phyloP scores from a whole-genome alignment of 1,284 basidiomycete species.

The Boletus hoseneyae region DNA sequence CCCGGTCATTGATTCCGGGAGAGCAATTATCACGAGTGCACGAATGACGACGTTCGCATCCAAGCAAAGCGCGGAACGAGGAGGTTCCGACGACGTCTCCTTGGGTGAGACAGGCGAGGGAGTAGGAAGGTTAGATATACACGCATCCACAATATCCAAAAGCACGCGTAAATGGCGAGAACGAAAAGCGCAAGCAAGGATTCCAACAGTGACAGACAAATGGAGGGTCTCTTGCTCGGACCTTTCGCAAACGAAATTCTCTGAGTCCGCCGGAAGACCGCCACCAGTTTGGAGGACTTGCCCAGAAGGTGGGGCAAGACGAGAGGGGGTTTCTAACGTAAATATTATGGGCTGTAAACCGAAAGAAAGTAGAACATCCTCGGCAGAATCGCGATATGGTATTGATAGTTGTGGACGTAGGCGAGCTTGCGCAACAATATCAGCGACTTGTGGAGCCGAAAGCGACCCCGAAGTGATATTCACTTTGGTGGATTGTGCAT shows the following conservation, averaged over 20 bases:
- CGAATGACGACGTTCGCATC: conserved; percentile 41
- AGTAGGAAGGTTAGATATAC: conserved; percentile 32
- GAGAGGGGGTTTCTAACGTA: conserved; percentile 46
- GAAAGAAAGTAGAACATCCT: conserved; percentile 54
- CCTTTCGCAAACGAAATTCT: conserved; percentile 7
- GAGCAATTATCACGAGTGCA: conserved; percentile 49
- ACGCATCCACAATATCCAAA: conserved; percentile 40
- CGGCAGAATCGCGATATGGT: conserved; percentile 19
- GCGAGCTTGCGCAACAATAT: conserved; percentile 2
- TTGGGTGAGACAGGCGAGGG: conserved; percentile 14
- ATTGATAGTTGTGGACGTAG: conserved; percentile 9
- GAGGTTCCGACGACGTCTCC: conserved; percentile 4
- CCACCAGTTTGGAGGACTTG: neutral
- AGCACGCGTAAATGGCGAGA: conserved; percentile 52
- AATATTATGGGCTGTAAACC: conserved; percentile 55
- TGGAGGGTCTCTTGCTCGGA: conserved; percentile 21
- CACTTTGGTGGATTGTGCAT: conserved; percentile 9
- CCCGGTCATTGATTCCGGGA: conserved; percentile 25
- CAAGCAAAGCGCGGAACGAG: conserved; percentile 25
- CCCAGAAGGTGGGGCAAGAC: conserved; percentile 9
- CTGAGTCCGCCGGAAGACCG: neutral
- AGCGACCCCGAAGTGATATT: neutral
- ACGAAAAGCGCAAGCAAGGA: conserved; percentile 48
- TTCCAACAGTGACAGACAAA: conserved; percentile 45
- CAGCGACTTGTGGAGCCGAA: neutral